Evolutionary conservation across 495 filamentous ascomycete species (phyloP).

Genomic region (Letharia columbiana): DNA sequence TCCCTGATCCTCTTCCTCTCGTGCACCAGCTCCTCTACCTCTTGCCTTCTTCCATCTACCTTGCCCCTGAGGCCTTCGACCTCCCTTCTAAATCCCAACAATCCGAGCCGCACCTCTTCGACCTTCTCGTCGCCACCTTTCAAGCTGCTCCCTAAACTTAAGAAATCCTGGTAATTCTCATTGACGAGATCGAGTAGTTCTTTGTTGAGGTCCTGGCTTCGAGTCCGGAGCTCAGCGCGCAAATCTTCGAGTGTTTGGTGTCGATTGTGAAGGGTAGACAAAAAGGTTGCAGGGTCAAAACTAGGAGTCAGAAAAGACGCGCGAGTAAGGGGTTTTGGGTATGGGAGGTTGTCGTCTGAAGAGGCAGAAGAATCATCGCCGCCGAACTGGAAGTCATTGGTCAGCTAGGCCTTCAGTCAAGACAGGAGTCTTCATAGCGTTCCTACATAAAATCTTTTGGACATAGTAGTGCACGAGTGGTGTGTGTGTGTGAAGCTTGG

Average conservation of each 20-base stretch:
- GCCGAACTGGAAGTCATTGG: slow-evolving; percentile 34
- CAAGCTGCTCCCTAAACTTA: slow-evolving; percentile 71
- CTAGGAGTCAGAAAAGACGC: slow-evolving; percentile 64
- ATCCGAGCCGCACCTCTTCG: slow-evolving; percentile 80
- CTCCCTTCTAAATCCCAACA: slow-evolving; percentile 76
- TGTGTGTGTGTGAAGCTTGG: background rate
- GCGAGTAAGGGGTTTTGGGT: slow-evolving; percentile 72
- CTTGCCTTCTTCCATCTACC: slow-evolving; percentile 44
- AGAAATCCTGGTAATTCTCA: slow-evolving; percentile 81
- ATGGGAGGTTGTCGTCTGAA: slow-evolving; percentile 66
- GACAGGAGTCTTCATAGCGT: background rate
- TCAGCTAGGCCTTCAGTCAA: background rate
- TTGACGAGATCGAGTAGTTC: slow-evolving; percentile 93
- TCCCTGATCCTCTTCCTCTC: slow-evolving; percentile 45
- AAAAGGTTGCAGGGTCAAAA: slow-evolving; percentile 76
- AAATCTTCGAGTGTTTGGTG: slow-evolving; percentile 96
- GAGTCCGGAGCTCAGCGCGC: slow-evolving; percentile 69
- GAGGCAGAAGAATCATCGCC: slow-evolving; percentile 48
- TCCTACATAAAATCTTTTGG: slow-evolving; percentile 26
- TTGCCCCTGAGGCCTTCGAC: slow-evolving; percentile 50
- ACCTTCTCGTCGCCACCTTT: slow-evolving; percentile 84
- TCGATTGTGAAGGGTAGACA: slow-evolving; percentile 72
- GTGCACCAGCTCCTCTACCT: slow-evolving; percentile 46
- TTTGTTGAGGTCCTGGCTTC: slow-evolving; percentile 62
- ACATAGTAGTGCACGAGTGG: slow-evolving; percentile 11